Evolutionary conservation across 805 yeast species (phyloP).

Genomic region (Candida ortonii): DNA sequence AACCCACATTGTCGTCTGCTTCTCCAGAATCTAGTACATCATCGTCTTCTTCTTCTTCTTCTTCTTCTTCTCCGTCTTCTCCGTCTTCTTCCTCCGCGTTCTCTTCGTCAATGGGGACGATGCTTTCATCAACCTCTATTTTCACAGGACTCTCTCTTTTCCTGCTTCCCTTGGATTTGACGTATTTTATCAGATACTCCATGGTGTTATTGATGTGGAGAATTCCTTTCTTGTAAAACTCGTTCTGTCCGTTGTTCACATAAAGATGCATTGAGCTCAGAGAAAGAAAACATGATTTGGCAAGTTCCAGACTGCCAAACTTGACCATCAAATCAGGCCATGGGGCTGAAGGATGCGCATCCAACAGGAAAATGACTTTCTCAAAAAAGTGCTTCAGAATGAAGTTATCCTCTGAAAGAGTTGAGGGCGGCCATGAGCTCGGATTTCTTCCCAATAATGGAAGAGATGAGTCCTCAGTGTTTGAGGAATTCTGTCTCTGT

Average conservation of each 20-base stretch:
- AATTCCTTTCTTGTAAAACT: slow-evolving; percentile 50
- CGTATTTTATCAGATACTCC: slow-evolving; percentile 49
- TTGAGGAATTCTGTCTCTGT: too few relatives aligned
- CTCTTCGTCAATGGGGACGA: too few relatives aligned
- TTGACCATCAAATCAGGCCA: slow-evolving; percentile 59
- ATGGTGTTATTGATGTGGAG: slow-evolving; percentile 54
- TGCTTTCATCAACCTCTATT: slow-evolving; percentile 1
- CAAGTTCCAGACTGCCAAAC: slow-evolving; percentile 56
- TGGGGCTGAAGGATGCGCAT: slow-evolving; percentile 59
- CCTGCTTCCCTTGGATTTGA: slow-evolving; percentile 30
- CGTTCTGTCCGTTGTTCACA: slow-evolving; percentile 50
- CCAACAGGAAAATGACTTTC: slow-evolving; percentile 49
- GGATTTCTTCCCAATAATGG: too few relatives aligned
- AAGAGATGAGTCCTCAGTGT: too few relatives aligned
- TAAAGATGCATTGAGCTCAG: slow-evolving; percentile 57
- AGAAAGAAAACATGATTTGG: slow-evolving; percentile 56
- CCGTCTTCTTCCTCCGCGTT: slow-evolving; percentile 6
- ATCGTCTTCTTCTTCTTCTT: too few relatives aligned
- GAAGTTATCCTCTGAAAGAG: slow-evolving; percentile 50
- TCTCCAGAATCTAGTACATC: slow-evolving; percentile 16
- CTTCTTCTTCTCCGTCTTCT: slow-evolving; percentile 9
- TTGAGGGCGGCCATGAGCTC: too few relatives aligned
- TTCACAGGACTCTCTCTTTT: slow-evolving; percentile 6
- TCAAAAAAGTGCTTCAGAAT: slow-evolving; percentile 56
- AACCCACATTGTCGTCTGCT: slow-evolving; percentile 8